Base-by-base conservation (phyloP, 2,329 filamentous ascomycete genomes). In the Hymenoscyphus linearis region DNA sequence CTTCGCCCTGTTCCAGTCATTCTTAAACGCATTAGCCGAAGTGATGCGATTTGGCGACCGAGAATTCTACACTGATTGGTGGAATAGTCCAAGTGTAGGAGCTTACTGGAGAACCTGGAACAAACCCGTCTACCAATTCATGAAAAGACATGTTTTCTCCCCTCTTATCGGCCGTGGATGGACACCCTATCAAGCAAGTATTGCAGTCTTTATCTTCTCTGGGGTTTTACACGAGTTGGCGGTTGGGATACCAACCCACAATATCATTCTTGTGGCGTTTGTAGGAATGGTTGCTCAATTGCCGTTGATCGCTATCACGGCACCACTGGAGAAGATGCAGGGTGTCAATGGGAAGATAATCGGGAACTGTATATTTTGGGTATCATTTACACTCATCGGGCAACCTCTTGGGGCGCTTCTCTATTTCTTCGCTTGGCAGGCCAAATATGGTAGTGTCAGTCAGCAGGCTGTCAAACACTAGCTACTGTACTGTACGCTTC, bases 401-500 rank as follows among this genome's bases (percentile, higher is more conserved):
- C 95, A 99, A 78, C 95, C 95, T 0, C 84, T 98, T 68, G 95
- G 91, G 1, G 93, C 91, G 0, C 78, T 99, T 63, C 81, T 96
- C 73, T 99, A 99, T 75, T 99, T 97, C 75, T 98, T 98, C 73
- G 93, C 93, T 1, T 99, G 95, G 93, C 93, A 98, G 77, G 91
- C 91, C 60, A 98, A 98, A 78, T 97, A 96, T 73, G 95, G 95
- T 13, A 92, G 88, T 69, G 88, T 93, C 25, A 90, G 83, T 66
- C 68, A 66, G 55, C 58, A 58, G 50, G 26, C 26, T 26, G 50
- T 53, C 27, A 60, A 59, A 62, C n/a, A 22, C 34, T 63, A 60
- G 44, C n/a, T n/a, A n/a, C n/a, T n/a, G n/a, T n/a, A n/a, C n/a
- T n/a, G n/a, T n/a, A n/a, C n/a, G n/a, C 56, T 35, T 57, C 34